A percentile compares a stretch with the other conserved stretches of the same genome.
Evolutionary conservation across 805 yeast species (phyloP).

Genomic region (Limtongozyma cylindracea): DNA sequence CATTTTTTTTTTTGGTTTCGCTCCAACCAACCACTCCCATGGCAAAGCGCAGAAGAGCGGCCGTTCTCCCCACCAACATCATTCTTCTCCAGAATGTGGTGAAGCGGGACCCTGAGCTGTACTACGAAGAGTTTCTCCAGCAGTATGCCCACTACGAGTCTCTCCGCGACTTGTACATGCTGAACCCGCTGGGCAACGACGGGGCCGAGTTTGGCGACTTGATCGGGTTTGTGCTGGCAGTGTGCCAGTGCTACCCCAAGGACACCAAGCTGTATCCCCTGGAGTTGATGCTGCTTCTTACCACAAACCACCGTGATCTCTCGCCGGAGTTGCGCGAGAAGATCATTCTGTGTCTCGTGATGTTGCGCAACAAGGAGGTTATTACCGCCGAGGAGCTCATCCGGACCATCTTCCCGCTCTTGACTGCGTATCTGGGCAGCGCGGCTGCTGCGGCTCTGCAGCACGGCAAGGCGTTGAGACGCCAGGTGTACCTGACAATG

Average conservation of each 20-base stretch:
- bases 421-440: conserved; percentile 30
- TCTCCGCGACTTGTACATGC: conserved; percentile 60
- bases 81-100: conserved; percentile 80
- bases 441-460: conserved; percentile 16
- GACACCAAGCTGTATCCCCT: conserved; percentile 71
- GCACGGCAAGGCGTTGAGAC: conserved; percentile 63
- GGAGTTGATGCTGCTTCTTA: conserved; percentile 44
- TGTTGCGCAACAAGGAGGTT: conserved; percentile 70
- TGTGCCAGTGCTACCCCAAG: conserved; percentile 70
- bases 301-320: conserved; percentile 57
- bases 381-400: conserved; percentile 60
- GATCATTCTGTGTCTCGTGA: conserved; percentile 67
- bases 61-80: conserved; percentile 77
- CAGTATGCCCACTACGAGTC: conserved; percentile 89
- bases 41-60: conserved; percentile 82
- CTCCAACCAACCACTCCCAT: too few relatives aligned
- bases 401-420: conserved; percentile 71
- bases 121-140: conserved; percentile 78
- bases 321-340: conserved; percentile 78
- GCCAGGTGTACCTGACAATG: conserved; percentile 58
- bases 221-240: conserved; percentile 80
- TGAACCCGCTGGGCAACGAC: conserved; percentile 23
- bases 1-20: too few relatives aligned
- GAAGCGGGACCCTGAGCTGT: conserved; percentile 83
- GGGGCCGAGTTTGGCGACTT: conserved; percentile 54